A percentile compares a stretch with the other conserved stretches of the same genome.
phyloP scores from a whole-genome alignment of 2,329 filamentous ascomycete species.

The Aureobasidium sp. region DNA sequence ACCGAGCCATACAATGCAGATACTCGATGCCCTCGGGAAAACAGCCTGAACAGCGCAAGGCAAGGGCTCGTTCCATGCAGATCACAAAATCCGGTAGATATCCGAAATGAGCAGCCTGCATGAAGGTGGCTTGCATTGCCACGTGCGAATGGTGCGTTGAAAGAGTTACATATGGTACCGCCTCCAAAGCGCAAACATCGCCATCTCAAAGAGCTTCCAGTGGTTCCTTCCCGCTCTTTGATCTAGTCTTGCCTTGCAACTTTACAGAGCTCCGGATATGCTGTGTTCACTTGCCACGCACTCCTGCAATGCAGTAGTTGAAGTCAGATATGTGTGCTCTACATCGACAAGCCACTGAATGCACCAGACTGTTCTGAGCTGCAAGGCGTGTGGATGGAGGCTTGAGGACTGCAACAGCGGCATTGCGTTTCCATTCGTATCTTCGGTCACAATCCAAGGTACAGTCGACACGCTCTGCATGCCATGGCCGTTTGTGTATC shows the following conservation, averaged over 20 bases:
- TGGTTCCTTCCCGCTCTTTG: neutral
- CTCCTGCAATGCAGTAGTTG: neutral
- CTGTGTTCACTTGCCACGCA: conserved; percentile 1
- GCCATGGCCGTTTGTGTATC: neutral
- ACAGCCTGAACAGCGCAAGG: neutral
- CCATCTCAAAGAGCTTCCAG: neutral
- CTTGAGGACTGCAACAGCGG: neutral
- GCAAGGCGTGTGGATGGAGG: neutral
- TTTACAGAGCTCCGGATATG: neutral
- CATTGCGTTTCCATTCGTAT: neutral
- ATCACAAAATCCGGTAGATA: neutral
- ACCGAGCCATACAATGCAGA: neutral
- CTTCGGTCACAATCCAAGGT: neutral
- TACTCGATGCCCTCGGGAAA: neutral
- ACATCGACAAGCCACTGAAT: neutral
- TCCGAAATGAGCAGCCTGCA: conserved; percentile 1
- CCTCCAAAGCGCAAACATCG: neutral
- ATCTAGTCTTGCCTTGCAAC: too few relatives aligned
- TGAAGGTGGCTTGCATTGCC: conserved; percentile 1
- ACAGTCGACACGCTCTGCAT: neutral
- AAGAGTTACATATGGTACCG: neutral
- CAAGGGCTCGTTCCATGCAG: neutral
- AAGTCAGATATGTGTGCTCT: neutral
- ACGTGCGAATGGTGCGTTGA: neutral
- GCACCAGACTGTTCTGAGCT: neutral